A percentile compares a stretch with the other conserved stretches of the same genome.
These are phyloP conservation scores for Entomortierella chlamydospora DNA, from an alignment of 192 early-diverging fungal genomes.

Conservation along the genomic window DNA sequence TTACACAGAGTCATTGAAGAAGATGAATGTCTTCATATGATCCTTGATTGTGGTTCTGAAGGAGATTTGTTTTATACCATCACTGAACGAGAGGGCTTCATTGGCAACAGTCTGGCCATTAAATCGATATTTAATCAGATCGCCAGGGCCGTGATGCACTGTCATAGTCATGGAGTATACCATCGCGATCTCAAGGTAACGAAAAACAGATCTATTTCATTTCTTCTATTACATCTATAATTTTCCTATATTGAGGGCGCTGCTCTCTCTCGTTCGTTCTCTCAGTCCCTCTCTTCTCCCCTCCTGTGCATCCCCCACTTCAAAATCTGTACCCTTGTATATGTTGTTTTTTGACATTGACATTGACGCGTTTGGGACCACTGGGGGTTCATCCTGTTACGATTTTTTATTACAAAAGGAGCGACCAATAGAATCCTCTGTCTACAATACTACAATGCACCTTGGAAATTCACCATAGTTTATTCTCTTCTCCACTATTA, in stretches of 20 bases:
- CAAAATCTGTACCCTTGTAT: neutral
- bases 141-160: slow-evolving; percentile 81
- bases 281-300: neutral
- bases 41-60: slow-evolving; percentile 82
- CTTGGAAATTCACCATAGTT: no score
- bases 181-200: slow-evolving; percentile 78
- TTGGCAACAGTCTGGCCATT: slow-evolving; percentile 77
- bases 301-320: neutral
- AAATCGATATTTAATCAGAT: slow-evolving; percentile 88
- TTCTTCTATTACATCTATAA: neutral
- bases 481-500: neutral
- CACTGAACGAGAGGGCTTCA: slow-evolving; percentile 79
- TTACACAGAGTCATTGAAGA: slow-evolving; percentile 76
- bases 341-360: neutral
- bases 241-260: neutral
- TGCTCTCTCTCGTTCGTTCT: neutral
- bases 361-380: neutral
- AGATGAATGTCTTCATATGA: slow-evolving; percentile 68
- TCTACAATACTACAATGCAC: no score
- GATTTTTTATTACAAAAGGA: no score
- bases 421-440: neutral
- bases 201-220: neutral
- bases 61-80: slow-evolving; percentile 97
- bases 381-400: neutral
- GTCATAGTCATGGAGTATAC: slow-evolving; percentile 74